A percentile compares a stretch with the other conserved stretches of the same genome.
phyloP scores from a whole-genome alignment of 768 basidiomycete genomes.

The Tephrocybe sp. region DNA sequence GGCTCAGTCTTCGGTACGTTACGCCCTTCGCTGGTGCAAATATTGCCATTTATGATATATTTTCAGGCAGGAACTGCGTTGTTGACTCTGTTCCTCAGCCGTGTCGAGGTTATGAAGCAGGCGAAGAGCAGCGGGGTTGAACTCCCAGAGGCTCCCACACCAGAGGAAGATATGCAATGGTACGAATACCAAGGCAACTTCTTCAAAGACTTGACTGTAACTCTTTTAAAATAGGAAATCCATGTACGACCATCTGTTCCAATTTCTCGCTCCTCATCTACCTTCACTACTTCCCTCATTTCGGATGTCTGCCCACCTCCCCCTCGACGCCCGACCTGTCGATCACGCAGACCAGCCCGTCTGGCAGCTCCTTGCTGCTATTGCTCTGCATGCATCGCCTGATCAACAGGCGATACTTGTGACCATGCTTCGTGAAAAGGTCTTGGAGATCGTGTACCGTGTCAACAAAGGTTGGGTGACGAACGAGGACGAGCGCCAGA shows the following conservation, averaged over 20 bases:
- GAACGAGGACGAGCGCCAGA: conserved; percentile 69
- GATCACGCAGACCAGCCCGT: conserved; percentile 84
- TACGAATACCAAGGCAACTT: conserved; percentile 21
- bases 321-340: conserved; percentile 37
- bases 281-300: conserved; percentile 87
- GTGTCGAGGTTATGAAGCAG: conserved; percentile 91
- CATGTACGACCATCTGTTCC: conserved; percentile 86
- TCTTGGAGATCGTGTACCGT: conserved; percentile 83
- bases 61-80: conserved; percentile 86
- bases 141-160: conserved; percentile 51
- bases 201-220: conserved; percentile 4
- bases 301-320: conserved; percentile 47
- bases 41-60: conserved; percentile 7
- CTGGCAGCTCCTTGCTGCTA: conserved; percentile 91
- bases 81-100: conserved; percentile 85
- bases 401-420: conserved; percentile 92
- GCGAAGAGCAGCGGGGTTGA: conserved; percentile 52
- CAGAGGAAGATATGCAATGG: conserved; percentile 81
- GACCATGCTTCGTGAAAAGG: conserved; percentile 83
- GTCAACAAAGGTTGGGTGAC: conserved; percentile 73
- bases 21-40: background rate
- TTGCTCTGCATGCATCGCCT: conserved; percentile 79
- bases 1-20: conserved; percentile 75
- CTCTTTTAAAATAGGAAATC: conserved; percentile 58
- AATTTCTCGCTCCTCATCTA: conserved; percentile 73